Conservation (phyloP, 2,329 filamentous ascomycete species). For the Fusarium stilboides region DNA sequence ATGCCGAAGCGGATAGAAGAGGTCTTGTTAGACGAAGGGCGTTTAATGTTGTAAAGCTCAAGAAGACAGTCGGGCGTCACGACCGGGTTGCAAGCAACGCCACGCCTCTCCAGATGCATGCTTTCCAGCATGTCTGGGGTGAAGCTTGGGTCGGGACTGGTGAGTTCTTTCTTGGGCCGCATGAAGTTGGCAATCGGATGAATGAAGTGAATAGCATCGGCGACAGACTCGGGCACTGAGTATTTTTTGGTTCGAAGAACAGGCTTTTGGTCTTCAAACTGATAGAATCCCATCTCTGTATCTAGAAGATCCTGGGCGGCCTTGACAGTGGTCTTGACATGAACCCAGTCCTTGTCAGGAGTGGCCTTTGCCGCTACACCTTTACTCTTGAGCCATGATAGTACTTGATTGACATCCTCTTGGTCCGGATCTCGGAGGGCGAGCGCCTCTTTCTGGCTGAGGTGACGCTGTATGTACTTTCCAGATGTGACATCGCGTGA, state of each 20-base stretch:
- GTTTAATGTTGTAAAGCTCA: conserved; percentile 63
- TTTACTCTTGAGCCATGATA: conserved; percentile 59
- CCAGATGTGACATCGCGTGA: conserved; percentile 27
- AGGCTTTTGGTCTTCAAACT: conserved; percentile 55
- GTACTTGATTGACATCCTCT: conserved; percentile 55
- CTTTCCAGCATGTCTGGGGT: conserved; percentile 18
- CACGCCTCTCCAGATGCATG: conserved; percentile 40
- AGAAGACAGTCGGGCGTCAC: conserved; percentile 60
- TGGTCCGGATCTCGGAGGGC: conserved; percentile 55
- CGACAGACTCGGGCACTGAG: conserved; percentile 59
- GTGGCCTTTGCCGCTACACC: conserved; percentile 54
- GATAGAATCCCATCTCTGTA: conserved; percentile 59
- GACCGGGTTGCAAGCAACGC: conserved; percentile 51
- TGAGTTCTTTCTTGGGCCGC: conserved; percentile 56
- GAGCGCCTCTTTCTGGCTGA: conserved; percentile 56
- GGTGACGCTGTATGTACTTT: conserved; percentile 44
- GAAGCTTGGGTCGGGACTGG: conserved; percentile 32
- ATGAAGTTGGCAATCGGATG: conserved; percentile 67
- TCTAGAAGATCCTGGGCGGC: conserved; percentile 59
- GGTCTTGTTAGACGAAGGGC: conserved; percentile 48
- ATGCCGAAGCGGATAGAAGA: conserved; percentile 61
- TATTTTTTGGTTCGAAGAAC: conserved; percentile 64
- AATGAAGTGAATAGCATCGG: conserved; percentile 61
- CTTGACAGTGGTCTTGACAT: conserved; percentile 59
- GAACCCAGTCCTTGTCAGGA: conserved; percentile 59